Conservation (phyloP, 768 basidiomycete species). For the Tylopilus sp. region DNA sequence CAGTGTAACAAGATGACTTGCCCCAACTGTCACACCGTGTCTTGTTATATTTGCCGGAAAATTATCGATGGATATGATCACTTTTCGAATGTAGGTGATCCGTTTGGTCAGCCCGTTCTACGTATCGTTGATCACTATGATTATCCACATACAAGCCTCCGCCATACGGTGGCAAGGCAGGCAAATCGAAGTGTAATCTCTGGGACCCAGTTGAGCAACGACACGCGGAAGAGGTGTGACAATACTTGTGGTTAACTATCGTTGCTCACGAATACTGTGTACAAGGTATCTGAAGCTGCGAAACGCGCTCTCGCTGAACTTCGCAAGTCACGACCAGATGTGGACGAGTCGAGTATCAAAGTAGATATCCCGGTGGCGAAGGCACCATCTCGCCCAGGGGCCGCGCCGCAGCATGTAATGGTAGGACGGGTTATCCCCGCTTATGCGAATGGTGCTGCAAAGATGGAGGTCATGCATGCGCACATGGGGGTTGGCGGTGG, state of each 20-base stretch:
- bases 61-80: constrained; percentile 76
- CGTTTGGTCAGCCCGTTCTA: neutral
- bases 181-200: constrained; percentile 52
- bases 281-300: constrained; percentile 65
- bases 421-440: neutral
- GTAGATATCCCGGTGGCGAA: constrained; percentile 53
- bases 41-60: constrained; percentile 82
- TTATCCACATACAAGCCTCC: constrained; percentile 17
- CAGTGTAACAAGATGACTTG: constrained; percentile 95
- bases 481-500: neutral
- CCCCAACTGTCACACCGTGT: constrained; percentile 64
- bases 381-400: neutral
- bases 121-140: neutral
- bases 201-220: constrained; percentile 69
- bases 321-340: constrained; percentile 58
- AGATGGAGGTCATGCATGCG: neutral
- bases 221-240: constrained; percentile 59
- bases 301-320: constrained; percentile 63
- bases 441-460: neutral
- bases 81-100: constrained; percentile 50
- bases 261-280: constrained; percentile 43
- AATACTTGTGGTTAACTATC: too few species aligned
- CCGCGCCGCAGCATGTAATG: neutral
- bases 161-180: constrained; percentile 18
- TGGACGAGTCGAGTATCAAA: constrained; percentile 54